Percentiles rank a stretch among this genome's conserved stretches.
These are phyloP conservation scores for Pseudoneurospora amorphoporcata DNA, from an alignment of 495 filamentous ascomycete species.

Conservation along the genomic window DNA sequence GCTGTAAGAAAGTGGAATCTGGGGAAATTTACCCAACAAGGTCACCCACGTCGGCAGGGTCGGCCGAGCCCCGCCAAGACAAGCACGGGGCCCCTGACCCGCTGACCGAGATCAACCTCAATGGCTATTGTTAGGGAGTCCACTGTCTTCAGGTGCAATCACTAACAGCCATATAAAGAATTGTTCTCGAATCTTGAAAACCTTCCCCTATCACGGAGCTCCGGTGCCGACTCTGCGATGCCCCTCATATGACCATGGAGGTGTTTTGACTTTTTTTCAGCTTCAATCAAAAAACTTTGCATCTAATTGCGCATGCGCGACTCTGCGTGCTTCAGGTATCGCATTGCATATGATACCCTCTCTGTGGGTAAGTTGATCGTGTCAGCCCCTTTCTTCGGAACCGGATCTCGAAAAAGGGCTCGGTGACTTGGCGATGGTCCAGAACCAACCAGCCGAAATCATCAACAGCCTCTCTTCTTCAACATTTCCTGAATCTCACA, in stretches of 20 bases:
- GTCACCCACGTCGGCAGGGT: neutral
- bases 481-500: neutral
- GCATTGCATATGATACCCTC: neutral
- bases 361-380: neutral
- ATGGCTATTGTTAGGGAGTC: neutral
- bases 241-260: too few species aligned
- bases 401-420: neutral
- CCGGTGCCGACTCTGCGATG: neutral
- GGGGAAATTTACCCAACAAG: neutral
- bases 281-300: neutral
- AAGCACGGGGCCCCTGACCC: neutral
- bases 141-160: neutral
- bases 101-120: neutral
- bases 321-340: neutral
- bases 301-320: neutral
- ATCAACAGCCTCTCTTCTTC: neutral
- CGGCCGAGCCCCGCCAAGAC: neutral
- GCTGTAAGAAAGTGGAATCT: neutral
- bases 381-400: neutral
- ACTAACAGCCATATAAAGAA: neutral
- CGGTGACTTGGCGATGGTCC: neutral
- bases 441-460: neutral
- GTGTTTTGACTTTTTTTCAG: neutral
- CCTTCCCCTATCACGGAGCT: neutral
- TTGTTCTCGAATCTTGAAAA: neutral